Percentiles rank a stretch among this genome's conserved stretches.
Conservation (phyloP, 2,329 filamentous ascomycete genomes). For the Cephalotrichum gorgonifer region DNA sequence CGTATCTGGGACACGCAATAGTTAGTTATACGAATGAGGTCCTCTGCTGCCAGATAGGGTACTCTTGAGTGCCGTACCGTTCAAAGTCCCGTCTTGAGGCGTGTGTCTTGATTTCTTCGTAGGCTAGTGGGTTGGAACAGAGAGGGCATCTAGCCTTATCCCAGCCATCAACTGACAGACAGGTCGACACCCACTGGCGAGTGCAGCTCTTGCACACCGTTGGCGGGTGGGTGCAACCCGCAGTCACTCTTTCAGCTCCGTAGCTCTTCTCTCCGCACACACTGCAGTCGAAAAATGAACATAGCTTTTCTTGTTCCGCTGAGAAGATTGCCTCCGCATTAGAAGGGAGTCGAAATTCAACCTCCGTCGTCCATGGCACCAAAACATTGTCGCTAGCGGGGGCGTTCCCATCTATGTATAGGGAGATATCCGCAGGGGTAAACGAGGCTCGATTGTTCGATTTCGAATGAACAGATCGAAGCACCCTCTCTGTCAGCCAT, state of each 20-base stretch:
- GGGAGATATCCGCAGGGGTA: background rate
- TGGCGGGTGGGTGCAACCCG: background rate
- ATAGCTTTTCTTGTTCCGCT: constrained; percentile 1
- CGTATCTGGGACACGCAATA: constrained; percentile 17
- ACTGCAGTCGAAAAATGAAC: background rate
- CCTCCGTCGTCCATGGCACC: background rate
- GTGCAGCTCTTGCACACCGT: constrained; percentile 1
- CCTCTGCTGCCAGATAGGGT: background rate
- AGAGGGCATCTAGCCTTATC: constrained; percentile 1
- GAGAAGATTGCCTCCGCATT: background rate
- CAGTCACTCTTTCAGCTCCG: background rate
- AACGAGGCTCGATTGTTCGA: background rate
- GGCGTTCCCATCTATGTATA: background rate
- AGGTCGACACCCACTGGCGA: background rate
- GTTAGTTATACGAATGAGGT: background rate
- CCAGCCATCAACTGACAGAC: background rate
- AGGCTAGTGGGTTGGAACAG: background rate
- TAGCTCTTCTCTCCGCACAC: background rate
- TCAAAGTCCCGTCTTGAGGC: background rate
- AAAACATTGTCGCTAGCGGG: background rate
- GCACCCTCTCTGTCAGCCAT: background rate
- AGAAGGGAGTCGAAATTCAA: background rate
- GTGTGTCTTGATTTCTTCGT: background rate
- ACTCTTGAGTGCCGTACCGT: background rate
- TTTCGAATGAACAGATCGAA: background rate